A percentile compares a stretch with the other conserved stretches of the same genome.
These are phyloP conservation scores for Trametes versicolor DNA, from an alignment of 1,284 basidiomycete genomes.

Conservation along the genomic window DNA sequence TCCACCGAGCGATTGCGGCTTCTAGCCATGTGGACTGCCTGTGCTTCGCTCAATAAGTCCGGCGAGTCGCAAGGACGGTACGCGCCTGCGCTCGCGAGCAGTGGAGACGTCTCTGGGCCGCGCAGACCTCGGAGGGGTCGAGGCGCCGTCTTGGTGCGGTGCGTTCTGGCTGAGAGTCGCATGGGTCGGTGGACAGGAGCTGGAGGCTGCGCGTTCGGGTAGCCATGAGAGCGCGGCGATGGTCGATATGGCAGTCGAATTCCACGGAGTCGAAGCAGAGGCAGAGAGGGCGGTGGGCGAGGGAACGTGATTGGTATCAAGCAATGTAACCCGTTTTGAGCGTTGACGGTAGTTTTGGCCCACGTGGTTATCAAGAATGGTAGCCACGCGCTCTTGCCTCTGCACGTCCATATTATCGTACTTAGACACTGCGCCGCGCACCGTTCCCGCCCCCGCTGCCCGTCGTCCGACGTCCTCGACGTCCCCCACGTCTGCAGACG, in stretches of 20 bases:
- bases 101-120: slow-evolving; percentile 7
- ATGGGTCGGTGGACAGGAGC: background rate
- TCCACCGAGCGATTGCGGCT: slow-evolving; percentile 22
- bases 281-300: slow-evolving; percentile 29
- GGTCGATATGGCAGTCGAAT: slow-evolving; percentile 28
- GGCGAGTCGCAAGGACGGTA: slow-evolving; percentile 5
- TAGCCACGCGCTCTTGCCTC: slow-evolving; percentile 44
- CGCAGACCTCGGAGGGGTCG: slow-evolving; percentile 21
- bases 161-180: slow-evolving; percentile 5
- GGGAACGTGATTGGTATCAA: slow-evolving; percentile 36
- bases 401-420: slow-evolving; percentile 37
- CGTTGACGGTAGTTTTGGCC: slow-evolving; percentile 27
- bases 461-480: slow-evolving; percentile 32
- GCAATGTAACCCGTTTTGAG: slow-evolving; percentile 41
- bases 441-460: slow-evolving; percentile 32
- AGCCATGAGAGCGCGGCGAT: slow-evolving; percentile 28
- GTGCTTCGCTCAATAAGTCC: slow-evolving; percentile 16
- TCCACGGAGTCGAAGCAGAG: slow-evolving; percentile 17
- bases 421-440: slow-evolving; percentile 32
- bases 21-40: slow-evolving; percentile 18
- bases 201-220: slow-evolving; percentile 6
- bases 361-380: slow-evolving; percentile 45
- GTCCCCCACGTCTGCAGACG: slow-evolving; percentile 36
- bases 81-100: background rate
- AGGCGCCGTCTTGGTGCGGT: slow-evolving; percentile 16